phyloP scores from a whole-genome alignment of 225 moss, liverwort and hornwort genomes.

The Marchantia polymorpha region DNA sequence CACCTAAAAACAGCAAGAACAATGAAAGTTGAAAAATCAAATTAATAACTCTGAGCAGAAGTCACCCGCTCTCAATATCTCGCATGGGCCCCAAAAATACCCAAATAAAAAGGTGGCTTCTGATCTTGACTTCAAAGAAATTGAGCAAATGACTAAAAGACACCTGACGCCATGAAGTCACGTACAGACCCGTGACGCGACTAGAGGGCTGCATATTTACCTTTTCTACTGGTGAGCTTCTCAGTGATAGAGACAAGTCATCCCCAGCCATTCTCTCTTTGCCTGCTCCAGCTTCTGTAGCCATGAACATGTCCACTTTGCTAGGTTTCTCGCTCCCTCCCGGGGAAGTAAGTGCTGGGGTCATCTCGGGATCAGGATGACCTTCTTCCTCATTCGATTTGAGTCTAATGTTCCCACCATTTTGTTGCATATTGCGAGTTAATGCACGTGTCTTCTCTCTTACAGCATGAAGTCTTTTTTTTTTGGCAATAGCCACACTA shows the following conservation, averaged over 20 bases:
- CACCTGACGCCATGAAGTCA: not conserved
- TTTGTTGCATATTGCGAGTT: slow-evolving; percentile 48
- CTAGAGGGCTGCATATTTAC: slow-evolving; percentile 10
- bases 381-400: slow-evolving; percentile 29
- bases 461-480: slow-evolving; percentile 42
- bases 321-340: slow-evolving; percentile 35
- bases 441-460: slow-evolving; percentile 44
- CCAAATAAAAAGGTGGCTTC: no score
- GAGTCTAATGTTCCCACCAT: slow-evolving; percentile 33
- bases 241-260: slow-evolving; percentile 37
- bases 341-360: slow-evolving; percentile 19
- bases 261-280: slow-evolving; percentile 38
- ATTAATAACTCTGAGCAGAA: slow-evolving; percentile 12
- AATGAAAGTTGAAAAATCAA: not conserved
- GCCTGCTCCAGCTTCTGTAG: slow-evolving; percentile 33
- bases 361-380: slow-evolving; percentile 25
- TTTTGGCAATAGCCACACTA: slow-evolving; percentile 32
- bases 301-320: slow-evolving; percentile 42
- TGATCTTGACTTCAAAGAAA: not conserved
- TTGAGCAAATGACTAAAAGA: not conserved
- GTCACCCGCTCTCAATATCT: not conserved
- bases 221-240: slow-evolving; percentile 47
- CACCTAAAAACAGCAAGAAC: not conserved
- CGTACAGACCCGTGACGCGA: not conserved
- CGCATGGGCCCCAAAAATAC: not conserved